These are phyloP conservation scores for Apiotrichum sp. DNA, from an alignment of 1,284 basidiomycete genomes.

Conservation along the genomic window DNA sequence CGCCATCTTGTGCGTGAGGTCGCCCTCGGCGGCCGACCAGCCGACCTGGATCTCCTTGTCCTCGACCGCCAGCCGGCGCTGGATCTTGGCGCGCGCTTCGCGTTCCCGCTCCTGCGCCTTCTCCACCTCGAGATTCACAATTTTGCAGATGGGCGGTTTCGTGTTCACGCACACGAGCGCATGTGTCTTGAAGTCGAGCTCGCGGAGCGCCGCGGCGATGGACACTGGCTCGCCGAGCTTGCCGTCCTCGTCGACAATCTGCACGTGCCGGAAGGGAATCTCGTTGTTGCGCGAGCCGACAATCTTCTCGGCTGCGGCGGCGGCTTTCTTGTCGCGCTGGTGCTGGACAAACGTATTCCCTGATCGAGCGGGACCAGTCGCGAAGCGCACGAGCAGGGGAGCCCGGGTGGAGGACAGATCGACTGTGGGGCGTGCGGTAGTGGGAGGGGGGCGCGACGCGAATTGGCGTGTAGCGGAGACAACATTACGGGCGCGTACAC, in stretches of 20 bases:
- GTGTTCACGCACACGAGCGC: conserved; percentile 24
- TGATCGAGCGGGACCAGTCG: too few species aligned
- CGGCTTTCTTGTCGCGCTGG: background rate
- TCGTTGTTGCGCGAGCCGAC: conserved; percentile 2
- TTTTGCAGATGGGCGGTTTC: conserved; percentile 34
- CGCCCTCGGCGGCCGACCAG: conserved; percentile 36
- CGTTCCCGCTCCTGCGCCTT: conserved; percentile 19
- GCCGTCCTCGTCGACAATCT: conserved; percentile 25
- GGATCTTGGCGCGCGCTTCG: conserved; percentile 23
- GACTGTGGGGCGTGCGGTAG: too few species aligned
- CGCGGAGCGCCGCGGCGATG: conserved; percentile 16
- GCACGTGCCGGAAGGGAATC: conserved; percentile 38
- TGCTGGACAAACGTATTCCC: background rate
- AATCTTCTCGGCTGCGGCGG: too few species aligned
- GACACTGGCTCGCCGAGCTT: conserved; percentile 21
- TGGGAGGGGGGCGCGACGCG: too few species aligned
- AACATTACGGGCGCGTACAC: too few species aligned
- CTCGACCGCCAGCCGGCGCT: conserved; percentile 28
- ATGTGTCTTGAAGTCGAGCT: conserved; percentile 18
- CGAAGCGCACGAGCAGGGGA: too few species aligned
- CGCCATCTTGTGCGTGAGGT: conserved; percentile 37
- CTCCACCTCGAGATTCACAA: conserved; percentile 27
- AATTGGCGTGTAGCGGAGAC: too few species aligned
- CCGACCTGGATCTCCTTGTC: conserved; percentile 43
- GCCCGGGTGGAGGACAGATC: too few species aligned